Conservation (phyloP, 1,284 basidiomycete species). For the Malassezia slooffiae region DNA sequence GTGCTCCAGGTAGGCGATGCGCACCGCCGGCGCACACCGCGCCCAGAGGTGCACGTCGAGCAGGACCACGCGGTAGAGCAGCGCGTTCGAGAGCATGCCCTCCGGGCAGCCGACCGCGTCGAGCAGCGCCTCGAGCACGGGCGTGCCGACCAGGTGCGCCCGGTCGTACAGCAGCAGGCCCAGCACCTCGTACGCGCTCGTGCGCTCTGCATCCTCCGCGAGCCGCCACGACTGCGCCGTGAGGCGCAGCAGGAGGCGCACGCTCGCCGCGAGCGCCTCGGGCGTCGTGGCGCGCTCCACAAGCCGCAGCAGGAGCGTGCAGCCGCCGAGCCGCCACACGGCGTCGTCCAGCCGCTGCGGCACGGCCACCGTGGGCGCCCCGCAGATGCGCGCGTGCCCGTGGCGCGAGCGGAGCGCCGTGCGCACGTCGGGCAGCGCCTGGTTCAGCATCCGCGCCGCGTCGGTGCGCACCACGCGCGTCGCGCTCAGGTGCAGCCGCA, state of each 20-base stretch:
- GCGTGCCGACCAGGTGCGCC: conserved; percentile 62
- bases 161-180: conserved; percentile 64
- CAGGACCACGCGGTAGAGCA: conserved; percentile 70
- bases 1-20: conserved; percentile 66
- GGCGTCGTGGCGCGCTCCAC: conserved; percentile 53
- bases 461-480: conserved; percentile 16
- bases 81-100: conserved; percentile 64
- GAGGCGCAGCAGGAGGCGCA: conserved; percentile 65
- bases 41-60: conserved; percentile 88
- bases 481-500: conserved; percentile 32
- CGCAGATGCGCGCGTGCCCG: conserved; percentile 25
- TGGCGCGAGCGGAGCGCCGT: conserved; percentile 22
- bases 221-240: conserved; percentile 69
- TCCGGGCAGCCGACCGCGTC: conserved; percentile 74
- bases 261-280: conserved; percentile 61
- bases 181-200: conserved; percentile 62
- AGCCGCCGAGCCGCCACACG: conserved; percentile 73
- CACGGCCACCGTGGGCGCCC: conserved; percentile 52
- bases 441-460: conserved; percentile 21
- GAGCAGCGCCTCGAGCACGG: conserved; percentile 65
- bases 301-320: conserved; percentile 62
- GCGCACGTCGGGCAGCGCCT: conserved; percentile 19
- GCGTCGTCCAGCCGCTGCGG: conserved; percentile 62
- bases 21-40: conserved; percentile 58
- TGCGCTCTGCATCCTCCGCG: conserved; percentile 35